phyloP scores from a whole-genome alignment of 495 filamentous ascomycete species.

The Aspergillus asperescens region DNA sequence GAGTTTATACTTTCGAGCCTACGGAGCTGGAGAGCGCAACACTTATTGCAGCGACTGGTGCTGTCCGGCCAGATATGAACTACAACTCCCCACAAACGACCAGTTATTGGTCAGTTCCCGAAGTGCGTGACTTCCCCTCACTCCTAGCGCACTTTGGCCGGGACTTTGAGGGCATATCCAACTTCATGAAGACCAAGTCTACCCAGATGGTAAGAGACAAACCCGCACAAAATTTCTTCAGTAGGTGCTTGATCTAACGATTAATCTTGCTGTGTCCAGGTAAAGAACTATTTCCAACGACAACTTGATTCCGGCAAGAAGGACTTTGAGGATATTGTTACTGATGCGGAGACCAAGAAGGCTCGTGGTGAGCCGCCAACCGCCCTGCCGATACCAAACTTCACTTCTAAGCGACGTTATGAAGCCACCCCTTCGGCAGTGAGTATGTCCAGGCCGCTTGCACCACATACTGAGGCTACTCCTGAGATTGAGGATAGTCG shows the following conservation, averaged over 20 bases:
- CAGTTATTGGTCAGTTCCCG: conserved; percentile 97
- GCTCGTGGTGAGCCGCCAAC: conserved; percentile 63
- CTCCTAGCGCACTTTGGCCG: conserved; percentile 79
- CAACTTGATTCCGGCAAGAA: conserved; percentile 63
- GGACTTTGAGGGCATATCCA: conserved; percentile 79
- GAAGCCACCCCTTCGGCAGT: conserved; percentile 52
- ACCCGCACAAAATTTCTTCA: neutral
- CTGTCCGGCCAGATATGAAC: conserved; percentile 26
- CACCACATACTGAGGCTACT: conserved; percentile 49
- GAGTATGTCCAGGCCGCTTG: conserved; percentile 54
- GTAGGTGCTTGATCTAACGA: neutral
- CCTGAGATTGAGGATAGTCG: conserved; percentile 51
- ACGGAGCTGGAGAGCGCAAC: conserved; percentile 34
- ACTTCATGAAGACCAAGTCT: conserved; percentile 86
- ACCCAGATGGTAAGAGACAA: conserved; percentile 71
- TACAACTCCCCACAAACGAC: conserved; percentile 62
- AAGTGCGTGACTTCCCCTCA: conserved; percentile 74
- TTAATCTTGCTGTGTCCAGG: conserved; percentile 45
- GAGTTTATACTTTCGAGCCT: conserved; percentile 40
- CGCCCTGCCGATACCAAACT: conserved; percentile 57
- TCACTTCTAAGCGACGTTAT: conserved; percentile 55
- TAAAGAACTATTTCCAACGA: conserved; percentile 86
- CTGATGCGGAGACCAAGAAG: conserved; percentile 65
- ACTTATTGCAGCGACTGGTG: conserved; percentile 15
- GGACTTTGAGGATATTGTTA: conserved; percentile 64